Conservation (phyloP, 805 yeast genomes). For the Ogataea populi-albae region DNA sequence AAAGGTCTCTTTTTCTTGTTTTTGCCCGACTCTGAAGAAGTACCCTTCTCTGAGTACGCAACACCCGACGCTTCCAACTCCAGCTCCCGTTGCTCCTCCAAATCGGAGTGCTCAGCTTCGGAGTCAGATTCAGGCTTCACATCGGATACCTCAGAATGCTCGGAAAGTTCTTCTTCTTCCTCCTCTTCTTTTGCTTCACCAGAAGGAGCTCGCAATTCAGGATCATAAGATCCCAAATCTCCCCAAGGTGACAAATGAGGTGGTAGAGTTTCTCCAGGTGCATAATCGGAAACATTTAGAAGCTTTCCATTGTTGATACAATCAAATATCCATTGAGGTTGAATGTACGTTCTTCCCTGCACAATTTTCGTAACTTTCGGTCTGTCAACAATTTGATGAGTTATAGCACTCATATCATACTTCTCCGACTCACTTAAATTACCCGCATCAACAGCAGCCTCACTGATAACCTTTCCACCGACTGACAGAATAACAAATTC, state of each 20-base stretch:
- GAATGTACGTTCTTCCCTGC: slow-evolving; percentile 89
- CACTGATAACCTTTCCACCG: slow-evolving; percentile 85
- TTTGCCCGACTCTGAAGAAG: slow-evolving; percentile 27
- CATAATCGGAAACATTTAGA: slow-evolving; percentile 74
- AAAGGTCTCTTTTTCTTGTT: slow-evolving; percentile 36
- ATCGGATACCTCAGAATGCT: slow-evolving; percentile 51
- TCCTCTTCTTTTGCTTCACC: slow-evolving; percentile 40
- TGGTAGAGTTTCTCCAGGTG: slow-evolving; percentile 93
- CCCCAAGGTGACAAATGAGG: slow-evolving; percentile 99
- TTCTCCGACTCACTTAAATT: slow-evolving; percentile 44
- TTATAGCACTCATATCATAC: slow-evolving; percentile 63
- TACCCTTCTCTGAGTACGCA: slow-evolving; percentile 59
- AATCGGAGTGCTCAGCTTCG: slow-evolving; percentile 40
- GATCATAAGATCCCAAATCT: slow-evolving; percentile 87
- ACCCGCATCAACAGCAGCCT: slow-evolving; percentile 80
- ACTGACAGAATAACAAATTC: slow-evolving; percentile 83
- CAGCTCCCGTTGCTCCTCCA: slow-evolving; percentile 71
- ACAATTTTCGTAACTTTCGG: slow-evolving; percentile 75
- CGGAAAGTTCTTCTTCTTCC: slow-evolving; percentile 49
- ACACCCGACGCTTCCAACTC: slow-evolving; percentile 91
- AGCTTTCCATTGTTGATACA: slow-evolving; percentile 75
- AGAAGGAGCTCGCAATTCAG: slow-evolving; percentile 56
- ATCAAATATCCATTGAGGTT: slow-evolving; percentile 98
- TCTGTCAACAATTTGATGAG: slow-evolving; percentile 94
- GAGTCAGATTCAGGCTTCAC: slow-evolving; percentile 51